A percentile compares a stretch with the other conserved stretches of the same genome.
phyloP scores from a whole-genome alignment of 495 filamentous ascomycete species.

The Hypoxylon fuscum region DNA sequence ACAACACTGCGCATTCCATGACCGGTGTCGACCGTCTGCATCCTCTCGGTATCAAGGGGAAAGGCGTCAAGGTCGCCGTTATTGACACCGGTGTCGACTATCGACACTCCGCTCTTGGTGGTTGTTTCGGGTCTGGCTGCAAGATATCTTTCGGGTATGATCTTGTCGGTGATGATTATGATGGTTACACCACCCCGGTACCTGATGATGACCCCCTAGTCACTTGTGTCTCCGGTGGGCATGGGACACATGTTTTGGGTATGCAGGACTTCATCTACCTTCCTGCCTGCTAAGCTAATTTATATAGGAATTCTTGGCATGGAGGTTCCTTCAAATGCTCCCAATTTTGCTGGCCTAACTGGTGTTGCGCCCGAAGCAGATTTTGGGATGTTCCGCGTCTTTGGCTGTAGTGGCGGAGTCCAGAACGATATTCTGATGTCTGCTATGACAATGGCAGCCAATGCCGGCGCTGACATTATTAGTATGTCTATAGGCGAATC shows the following conservation, averaged over 20 bases:
- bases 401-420: conserved; percentile 6
- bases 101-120: conserved; percentile 38
- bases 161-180: conserved; percentile 43
- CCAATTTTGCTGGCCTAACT: neutral
- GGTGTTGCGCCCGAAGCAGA: conserved; percentile 10
- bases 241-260: conserved; percentile 12
- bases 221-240: conserved; percentile 31
- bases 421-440: conserved; percentile 7
- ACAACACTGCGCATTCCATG: conserved; percentile 5
- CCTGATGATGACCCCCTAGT: conserved; percentile 45
- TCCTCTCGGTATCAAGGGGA: conserved; percentile 12
- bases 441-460: conserved; percentile 2
- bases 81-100: conserved; percentile 46
- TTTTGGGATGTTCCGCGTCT: conserved; percentile 6
- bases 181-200: conserved; percentile 13
- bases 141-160: conserved; percentile 47
- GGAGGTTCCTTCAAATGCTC: neutral
- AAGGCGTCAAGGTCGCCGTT: conserved; percentile 18
- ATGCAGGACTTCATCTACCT: neutral
- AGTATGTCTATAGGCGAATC: conserved; percentile 11
- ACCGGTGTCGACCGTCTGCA: conserved; percentile 17
- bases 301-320: neutral
- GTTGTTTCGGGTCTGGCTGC: conserved; percentile 44
- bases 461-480: conserved; percentile 6
- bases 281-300: neutral